Percentiles rank a stretch among this genome's conserved stretches.
These are phyloP conservation scores for Backusella tuberculispora DNA, from an alignment of 192 early-diverging fungal genomes.

Conservation along the genomic window DNA sequence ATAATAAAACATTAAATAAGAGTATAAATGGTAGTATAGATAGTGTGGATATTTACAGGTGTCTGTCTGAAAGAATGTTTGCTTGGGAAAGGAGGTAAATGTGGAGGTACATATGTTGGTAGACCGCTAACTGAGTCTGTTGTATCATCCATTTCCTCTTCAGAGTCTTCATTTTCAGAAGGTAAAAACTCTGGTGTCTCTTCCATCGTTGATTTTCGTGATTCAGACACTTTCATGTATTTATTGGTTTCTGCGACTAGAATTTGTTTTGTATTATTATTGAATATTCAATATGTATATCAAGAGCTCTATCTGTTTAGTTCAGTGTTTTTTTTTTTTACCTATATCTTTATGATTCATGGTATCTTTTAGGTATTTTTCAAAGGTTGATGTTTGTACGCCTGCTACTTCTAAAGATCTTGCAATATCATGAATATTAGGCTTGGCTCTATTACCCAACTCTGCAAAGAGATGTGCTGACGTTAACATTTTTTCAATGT, in stretches of 20 bases:
- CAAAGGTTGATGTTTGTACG: constrained; percentile 42
- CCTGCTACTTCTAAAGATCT: constrained; percentile 48
- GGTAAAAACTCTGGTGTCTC: constrained; percentile 41
- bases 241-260: constrained; percentile 16
- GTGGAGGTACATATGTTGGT: constrained; percentile 50
- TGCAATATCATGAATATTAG: constrained; percentile 54
- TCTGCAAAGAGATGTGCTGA: constrained; percentile 54
- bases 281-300: background rate
- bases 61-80: constrained; percentile 63
- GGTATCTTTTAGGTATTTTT: constrained; percentile 32
- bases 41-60: constrained; percentile 43
- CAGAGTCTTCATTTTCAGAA: constrained; percentile 43
- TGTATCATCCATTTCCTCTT: constrained; percentile 29
- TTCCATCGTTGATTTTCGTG: constrained; percentile 36
- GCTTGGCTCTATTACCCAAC: constrained; percentile 52
- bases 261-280: background rate
- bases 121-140: constrained; percentile 29
- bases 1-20: background rate
- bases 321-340: background rate
- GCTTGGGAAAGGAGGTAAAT: constrained; percentile 55
- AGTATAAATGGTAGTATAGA: background rate
- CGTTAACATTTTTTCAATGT: constrained; percentile 51
- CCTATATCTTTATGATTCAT: constrained; percentile 12
- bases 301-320: background rate
- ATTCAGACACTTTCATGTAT: constrained; percentile 3